Conservation (phyloP, 2,329 filamentous ascomycete genomes). For the Chaetomiaceae sp. region DNA sequence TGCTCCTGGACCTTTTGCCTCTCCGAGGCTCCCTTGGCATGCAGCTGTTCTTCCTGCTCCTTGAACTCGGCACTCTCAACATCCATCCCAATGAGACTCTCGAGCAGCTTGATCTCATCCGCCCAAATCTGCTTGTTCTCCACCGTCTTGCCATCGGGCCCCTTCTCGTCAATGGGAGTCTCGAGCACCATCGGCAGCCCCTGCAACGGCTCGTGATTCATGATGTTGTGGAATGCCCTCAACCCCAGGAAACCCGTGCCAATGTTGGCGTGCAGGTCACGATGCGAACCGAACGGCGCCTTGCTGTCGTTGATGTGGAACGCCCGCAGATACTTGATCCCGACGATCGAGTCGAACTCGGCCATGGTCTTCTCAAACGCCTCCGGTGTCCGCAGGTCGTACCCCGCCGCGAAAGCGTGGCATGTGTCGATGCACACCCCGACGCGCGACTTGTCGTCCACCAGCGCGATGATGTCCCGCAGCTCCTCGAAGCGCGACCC, state of each 20-base stretch:
- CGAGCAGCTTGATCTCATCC: conserved; percentile 88
- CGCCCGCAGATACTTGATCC: conserved; percentile 73
- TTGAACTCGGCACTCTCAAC: conserved; percentile 68
- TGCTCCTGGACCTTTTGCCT: conserved; percentile 72
- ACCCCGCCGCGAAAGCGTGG: conserved; percentile 90
- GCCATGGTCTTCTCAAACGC: conserved; percentile 69
- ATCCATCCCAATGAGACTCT: conserved; percentile 82
- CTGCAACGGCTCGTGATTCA: conserved; percentile 75
- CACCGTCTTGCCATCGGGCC: conserved; percentile 58
- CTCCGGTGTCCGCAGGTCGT: conserved; percentile 75
- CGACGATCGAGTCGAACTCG: conserved; percentile 73
- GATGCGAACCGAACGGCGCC: conserved; percentile 73
- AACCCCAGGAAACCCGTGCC: conserved; percentile 91
- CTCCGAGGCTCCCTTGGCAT: conserved; percentile 65
- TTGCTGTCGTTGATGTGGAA: conserved; percentile 96
- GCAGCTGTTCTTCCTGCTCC: conserved; percentile 59
- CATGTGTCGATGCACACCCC: conserved; percentile 97
- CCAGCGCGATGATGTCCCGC: conserved; percentile 71
- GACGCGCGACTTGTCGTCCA: conserved; percentile 77
- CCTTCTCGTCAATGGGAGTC: conserved; percentile 80
- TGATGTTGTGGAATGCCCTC: conserved; percentile 81
- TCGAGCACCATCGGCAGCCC: conserved; percentile 88
- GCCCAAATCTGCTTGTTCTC: conserved; percentile 87
- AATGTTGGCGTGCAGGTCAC: conserved; percentile 93
- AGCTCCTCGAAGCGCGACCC: conserved; percentile 84